phyloP scores from a whole-genome alignment of 2,329 filamentous ascomycete genomes.

The Fusarium tjaetaba region DNA sequence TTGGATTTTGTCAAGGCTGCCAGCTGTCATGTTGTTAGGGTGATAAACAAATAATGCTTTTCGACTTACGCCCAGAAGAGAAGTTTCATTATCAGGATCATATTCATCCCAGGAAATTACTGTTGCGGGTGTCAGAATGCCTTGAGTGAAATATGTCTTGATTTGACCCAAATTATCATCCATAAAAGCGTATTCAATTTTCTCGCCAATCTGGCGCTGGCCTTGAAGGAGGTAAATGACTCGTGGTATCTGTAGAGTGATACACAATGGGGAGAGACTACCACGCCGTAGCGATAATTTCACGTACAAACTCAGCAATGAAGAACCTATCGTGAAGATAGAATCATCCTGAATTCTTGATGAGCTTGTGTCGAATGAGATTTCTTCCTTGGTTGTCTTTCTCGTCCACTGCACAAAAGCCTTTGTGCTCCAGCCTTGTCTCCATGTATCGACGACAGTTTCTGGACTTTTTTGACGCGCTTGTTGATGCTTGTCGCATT shows the following conservation, averaged over 20 bases:
- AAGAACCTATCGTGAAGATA: neutral
- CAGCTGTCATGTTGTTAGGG: neutral
- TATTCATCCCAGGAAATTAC: neutral
- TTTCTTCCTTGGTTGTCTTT: neutral
- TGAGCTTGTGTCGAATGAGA: fast-evolving
- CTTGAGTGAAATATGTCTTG: neutral
- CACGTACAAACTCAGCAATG: neutral
- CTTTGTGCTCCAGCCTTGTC: neutral
- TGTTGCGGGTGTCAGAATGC: neutral
- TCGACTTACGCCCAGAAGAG: slow-evolving; percentile 1
- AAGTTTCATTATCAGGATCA: neutral
- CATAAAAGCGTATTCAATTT: fast-evolving
- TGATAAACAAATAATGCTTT: fast-evolving
- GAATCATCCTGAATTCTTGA: neutral
- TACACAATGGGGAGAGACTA: neutral
- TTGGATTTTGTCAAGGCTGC: neutral
- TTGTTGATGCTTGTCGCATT: fast-evolving
- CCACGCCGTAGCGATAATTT: neutral
- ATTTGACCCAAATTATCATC: neutral
- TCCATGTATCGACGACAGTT: neutral
- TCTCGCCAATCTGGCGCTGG: neutral
- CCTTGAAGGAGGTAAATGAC: neutral
- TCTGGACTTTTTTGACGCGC: neutral
- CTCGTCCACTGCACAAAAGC: neutral
- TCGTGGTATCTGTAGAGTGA: neutral